These are phyloP conservation scores for Claviceps arundinis DNA, from an alignment of 2,329 filamentous ascomycete species.

Conservation along the genomic window DNA sequence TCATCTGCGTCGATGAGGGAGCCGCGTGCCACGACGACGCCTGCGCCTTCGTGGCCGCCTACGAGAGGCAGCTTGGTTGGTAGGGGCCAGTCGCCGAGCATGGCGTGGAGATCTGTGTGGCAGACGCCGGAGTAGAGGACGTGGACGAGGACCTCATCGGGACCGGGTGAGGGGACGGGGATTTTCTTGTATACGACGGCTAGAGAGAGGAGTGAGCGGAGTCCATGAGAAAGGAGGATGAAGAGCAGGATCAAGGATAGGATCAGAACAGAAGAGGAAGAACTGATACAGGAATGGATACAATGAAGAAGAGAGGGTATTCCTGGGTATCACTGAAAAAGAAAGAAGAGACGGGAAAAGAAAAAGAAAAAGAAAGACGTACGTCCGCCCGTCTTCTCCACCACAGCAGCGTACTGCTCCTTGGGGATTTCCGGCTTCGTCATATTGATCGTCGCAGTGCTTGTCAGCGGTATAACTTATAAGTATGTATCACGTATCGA, in stretches of 20 bases:
- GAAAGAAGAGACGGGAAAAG: no score
- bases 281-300: no score
- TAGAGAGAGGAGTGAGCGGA: constrained; percentile 13
- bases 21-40: constrained; percentile 69
- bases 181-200: constrained; percentile 66
- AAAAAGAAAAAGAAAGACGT: constrained; percentile 18
- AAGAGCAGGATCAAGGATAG: no score
- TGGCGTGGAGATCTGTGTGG: constrained; percentile 70
- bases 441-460: constrained; percentile 10
- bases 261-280: no score
- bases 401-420: constrained; percentile 84
- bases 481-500: no score
- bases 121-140: constrained; percentile 85
- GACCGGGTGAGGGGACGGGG: constrained; percentile 64
- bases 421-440: constrained; percentile 46
- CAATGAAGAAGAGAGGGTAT: no score
- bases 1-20: constrained; percentile 49
- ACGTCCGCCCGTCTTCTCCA: constrained; percentile 67
- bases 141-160: constrained; percentile 85
- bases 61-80: constrained; percentile 72
- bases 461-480: no score
- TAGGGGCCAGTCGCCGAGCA: constrained; percentile 84
- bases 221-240: no score
- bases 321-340: no score
- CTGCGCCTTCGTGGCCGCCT: constrained; percentile 69